Percentiles rank a stretch among this genome's conserved stretches.
phyloP scores from a whole-genome alignment of 2,329 filamentous ascomycete species.

The Hymenoscyphus linearis region DNA sequence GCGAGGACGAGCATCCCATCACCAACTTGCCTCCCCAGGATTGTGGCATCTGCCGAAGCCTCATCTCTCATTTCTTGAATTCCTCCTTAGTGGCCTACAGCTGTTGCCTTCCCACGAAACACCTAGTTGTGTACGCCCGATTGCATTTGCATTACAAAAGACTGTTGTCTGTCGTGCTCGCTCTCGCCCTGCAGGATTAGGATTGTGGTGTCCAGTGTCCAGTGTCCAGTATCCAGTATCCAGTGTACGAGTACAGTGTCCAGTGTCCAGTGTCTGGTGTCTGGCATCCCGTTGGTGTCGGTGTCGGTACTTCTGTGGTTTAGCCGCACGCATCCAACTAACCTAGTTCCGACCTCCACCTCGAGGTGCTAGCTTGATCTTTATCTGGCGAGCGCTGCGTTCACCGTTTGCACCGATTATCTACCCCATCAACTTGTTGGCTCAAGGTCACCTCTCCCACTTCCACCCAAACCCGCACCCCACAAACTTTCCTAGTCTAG shows the following conservation, averaged over 20 bases:
- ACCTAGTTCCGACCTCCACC: not conserved
- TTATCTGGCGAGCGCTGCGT: not conserved
- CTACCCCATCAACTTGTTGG: not conserved
- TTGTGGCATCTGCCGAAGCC: not conserved
- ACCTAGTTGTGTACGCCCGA: not conserved
- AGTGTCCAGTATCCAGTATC: too few species aligned
- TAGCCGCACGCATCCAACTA: slow-evolving; percentile 9
- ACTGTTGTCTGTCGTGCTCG: not conserved
- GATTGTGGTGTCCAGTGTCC: too few species aligned
- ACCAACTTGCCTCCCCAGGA: not conserved
- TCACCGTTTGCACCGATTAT: not conserved
- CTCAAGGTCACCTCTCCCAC: not conserved
- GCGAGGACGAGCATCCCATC: not conserved
- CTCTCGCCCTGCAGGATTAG: not conserved
- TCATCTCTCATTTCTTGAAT: not conserved
- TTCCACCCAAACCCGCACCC: not conserved
- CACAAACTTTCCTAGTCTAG: not conserved
- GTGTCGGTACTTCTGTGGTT: not conserved
- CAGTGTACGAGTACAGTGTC: too few species aligned
- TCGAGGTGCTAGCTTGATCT: not conserved
- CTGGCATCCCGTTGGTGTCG: too few species aligned
- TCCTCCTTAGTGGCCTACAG: not conserved
- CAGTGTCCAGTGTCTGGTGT: too few species aligned
- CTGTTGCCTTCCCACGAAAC: not conserved
- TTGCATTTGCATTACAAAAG: not conserved